Evolutionary conservation across 2,329 filamentous ascomycete species (phyloP), one percentile per base, ranked within the genome.

Genomic region (Boeremia lycopersici): DNA sequence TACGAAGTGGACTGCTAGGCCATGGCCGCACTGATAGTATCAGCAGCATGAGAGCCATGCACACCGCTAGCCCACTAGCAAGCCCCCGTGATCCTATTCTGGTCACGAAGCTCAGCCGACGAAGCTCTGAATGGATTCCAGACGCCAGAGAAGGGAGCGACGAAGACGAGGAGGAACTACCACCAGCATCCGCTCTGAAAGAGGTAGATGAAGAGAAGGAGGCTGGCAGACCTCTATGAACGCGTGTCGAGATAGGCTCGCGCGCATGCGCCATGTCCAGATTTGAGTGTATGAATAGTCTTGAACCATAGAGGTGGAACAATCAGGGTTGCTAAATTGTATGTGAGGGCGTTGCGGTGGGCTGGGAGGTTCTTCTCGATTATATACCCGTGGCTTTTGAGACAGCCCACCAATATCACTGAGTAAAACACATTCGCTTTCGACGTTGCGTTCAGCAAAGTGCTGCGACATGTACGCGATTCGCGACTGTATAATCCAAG

Each of bases 21-120:
- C 93, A 96, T 72, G 86, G 84, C 2, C 84, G 91, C 58, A 88
- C 90, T 44, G 91, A 96, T 71, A 96, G 92, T 74, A 85, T 93
- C 49, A 89, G 82, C 57, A 93, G 89, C 73, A 87, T 92, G 60
- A 84, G 82, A 26, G 72, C 74, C 26, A 69, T 69, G 13, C 79
- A 76, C 13, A 75, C 82, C 28, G 52, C 52, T 26, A 89, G 86
- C 62, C 86, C 88, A 12, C 74, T 92, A 33, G 83, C 83, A 2
- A 89, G 84, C 57, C 76, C 78, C 0, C 71, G 72, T 15, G 72
- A 77, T 36, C 60, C 73, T 7, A 64, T 73, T 46, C 60, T 67
- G 2, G 67, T 68, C 2, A 69, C 62, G 4, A 68, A 67, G 44
- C 49, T 73, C 48, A 72, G 65, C 38, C 59, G 73, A 28, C 63